These are phyloP conservation scores for Pseudoperonospora humuli DNA, from an alignment of 352 stramenopile genomes.

Conservation along the genomic window DNA sequence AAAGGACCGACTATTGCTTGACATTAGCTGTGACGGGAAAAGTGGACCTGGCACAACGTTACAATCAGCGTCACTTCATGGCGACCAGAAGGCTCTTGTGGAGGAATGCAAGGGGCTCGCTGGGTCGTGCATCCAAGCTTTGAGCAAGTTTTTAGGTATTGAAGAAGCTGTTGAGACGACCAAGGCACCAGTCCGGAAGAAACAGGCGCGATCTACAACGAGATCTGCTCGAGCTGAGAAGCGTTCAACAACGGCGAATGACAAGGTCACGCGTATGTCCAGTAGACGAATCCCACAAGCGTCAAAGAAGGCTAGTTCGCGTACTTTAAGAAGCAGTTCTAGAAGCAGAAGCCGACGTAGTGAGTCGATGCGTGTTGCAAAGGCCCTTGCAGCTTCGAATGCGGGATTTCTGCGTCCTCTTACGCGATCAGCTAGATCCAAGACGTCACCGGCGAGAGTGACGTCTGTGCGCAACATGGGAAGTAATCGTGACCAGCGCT, in stretches of 20 bases:
- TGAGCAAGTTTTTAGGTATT: constrained; percentile 51
- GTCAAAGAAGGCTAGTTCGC: constrained; percentile 10
- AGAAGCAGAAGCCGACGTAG: constrained; percentile 15
- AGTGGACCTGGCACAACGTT: neutral
- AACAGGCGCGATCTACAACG: constrained; percentile 3
- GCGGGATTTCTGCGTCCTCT: constrained; percentile 6
- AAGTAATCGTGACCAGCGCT: constrained; percentile 5
- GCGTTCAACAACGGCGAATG: neutral
- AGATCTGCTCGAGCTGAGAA: constrained; percentile 13
- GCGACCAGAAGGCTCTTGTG: constrained; percentile 39
- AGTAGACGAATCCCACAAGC: constrained; percentile 6
- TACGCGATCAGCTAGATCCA: constrained; percentile 9
- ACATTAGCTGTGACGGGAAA: constrained; percentile 18
- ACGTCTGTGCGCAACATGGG: constrained; percentile 16
- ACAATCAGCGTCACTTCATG: constrained; percentile 6
- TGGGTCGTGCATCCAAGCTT: constrained; percentile 44
- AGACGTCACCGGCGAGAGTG: constrained; percentile 10
- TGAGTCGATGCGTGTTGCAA: constrained; percentile 25
- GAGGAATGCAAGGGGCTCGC: constrained; percentile 59
- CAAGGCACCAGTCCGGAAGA: constrained; percentile 5
- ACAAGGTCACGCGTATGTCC: constrained; percentile 6
- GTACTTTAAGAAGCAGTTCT: constrained; percentile 9
- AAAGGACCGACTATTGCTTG: constrained; percentile 34
- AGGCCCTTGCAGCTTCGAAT: constrained; percentile 19
- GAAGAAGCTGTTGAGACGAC: constrained; percentile 10